Base-by-base conservation (phyloP, 352 stramenopile species). In the Blastocystis sp. region DNA sequence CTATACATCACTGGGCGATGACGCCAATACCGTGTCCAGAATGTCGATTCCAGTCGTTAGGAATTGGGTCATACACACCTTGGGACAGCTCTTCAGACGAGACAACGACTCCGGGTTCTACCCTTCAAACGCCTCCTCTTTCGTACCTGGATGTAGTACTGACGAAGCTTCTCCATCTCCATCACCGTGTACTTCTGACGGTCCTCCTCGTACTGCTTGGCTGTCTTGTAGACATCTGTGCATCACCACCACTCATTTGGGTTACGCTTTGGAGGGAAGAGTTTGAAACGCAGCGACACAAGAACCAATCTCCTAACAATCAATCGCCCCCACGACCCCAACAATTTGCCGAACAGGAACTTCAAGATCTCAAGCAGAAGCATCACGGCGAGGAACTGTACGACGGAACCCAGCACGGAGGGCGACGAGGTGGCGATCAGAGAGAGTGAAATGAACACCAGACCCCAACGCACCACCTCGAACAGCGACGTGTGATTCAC, bases 161-260 rank as follows among this genome's bases (percentile, higher is more conserved):
- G 45, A 2, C 74, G 74, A 13, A 85, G 74, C 3, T 67, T 39
- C 29, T 50, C 50, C 50, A 85, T 85, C 2, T 41, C 60, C 19
- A 33, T 16, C 2, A 41, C 21, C 33, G 74, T 85, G 61, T 67
- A 70, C 33, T 85, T 69, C 29, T 66, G 26, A 24, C 51, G 12
- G 9, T 85, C 55, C 35, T 29, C 74, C 24, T 85, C 74, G 37
- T 85, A 85, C 29, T 85, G 26, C 61, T 85, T 59, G 35, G 37
- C 16, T 19, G 39, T 69, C 50, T 51, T 69, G 37, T 55, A 69
- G 26, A 19, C 24, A 37, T 65, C 71, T 81, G 35, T n/a, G 31
- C 69, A 10, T 80, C 13, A 80, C 24, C 16, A 62, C 69, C 24
- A 62, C 19, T 6, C 6, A 19, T 24, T 10, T 24, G 3, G 41